Base-by-base conservation (phyloP, 495 filamentous ascomycete genomes). In the Penicillium fimorum region DNA sequence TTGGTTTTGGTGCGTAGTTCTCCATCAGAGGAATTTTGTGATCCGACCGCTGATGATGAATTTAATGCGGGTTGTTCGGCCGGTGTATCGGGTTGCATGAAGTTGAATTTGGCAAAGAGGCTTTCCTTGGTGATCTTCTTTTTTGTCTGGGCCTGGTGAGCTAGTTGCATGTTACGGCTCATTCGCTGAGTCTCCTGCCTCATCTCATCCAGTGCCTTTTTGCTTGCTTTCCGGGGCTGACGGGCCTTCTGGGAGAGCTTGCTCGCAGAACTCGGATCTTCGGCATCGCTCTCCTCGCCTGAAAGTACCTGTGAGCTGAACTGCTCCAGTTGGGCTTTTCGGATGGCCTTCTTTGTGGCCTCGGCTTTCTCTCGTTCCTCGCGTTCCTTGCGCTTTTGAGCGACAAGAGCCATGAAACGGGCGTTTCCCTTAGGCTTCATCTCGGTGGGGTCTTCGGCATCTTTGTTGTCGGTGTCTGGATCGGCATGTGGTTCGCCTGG, bases 131-230 rank as follows among this genome's bases (percentile, higher is more conserved):
- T 86, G 52, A 96, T 88, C 72, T 92, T 97, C 76, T 94, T 97
- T 76, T 89, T 94, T 3, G 91, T 93, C 66, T 83, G 87, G 7
- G 89, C 87, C 65, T 97, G 84, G 67, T 97, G 91, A n/a, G 88
- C 82, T 22, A 99, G 76, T 65, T 97, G 94, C 81, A 94, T 86
- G 60, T 88, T 94, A 55, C 94, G 83, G 59, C 81, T 86, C 78
- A 99, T 81, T 22, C 95, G 86, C 70, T 97, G 92, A 1, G 93
- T 96, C 71, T 97, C 94, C 42, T 89, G 80, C 53, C 84, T 84
- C 86, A 97, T 96, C 65, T 97, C 93, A 70, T 96, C 89, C n/a
- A 96, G 54, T 0, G 95, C 94, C 75, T 93, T 96, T 76, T 95
- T 97, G 74, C 92, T 91, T 4, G 94, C 94, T 63, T 92, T 96